phyloP scores from a whole-genome alignment of 2,329 filamentous ascomycete species.

The Fusarium proliferatum region DNA sequence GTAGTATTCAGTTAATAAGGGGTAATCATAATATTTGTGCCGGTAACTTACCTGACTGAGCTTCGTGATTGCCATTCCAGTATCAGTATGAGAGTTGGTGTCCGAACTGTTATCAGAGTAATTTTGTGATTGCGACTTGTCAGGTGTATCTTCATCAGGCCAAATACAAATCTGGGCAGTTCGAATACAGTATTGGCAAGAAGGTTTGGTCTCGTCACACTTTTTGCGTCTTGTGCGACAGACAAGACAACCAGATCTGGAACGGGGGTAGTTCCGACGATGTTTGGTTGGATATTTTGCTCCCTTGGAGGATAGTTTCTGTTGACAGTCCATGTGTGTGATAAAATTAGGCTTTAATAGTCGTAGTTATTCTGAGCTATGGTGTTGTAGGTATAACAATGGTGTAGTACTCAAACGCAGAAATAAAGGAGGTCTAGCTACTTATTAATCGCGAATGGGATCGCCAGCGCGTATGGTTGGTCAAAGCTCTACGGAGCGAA shows the following conservation, averaged over 20 bases:
- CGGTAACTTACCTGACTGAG: too few relatives aligned
- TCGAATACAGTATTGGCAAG: neutral
- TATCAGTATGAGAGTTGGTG: neutral
- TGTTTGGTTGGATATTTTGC: neutral
- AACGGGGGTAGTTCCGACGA: neutral
- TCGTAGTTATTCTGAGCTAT: neutral
- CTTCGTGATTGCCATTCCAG: neutral
- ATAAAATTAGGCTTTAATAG: accelerated
- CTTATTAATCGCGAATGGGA: neutral
- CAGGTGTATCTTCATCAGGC: neutral
- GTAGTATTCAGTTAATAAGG: neutral
- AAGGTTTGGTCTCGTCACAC: neutral
- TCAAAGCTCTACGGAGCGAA: neutral
- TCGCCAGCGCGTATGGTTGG: neutral
- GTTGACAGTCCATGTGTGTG: neutral
- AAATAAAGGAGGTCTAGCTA: neutral
- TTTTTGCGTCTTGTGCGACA: neutral
- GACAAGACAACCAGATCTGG: neutral
- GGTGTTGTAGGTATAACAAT: neutral
- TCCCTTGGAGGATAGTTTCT: neutral
- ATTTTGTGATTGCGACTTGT: neutral
- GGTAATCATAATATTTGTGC: too few relatives aligned
- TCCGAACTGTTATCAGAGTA: neutral
- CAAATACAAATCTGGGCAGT: neutral
- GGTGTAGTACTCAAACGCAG: neutral